Conservation (phyloP, 768 basidiomycete species). For the Rhizopogon salebrosus region DNA sequence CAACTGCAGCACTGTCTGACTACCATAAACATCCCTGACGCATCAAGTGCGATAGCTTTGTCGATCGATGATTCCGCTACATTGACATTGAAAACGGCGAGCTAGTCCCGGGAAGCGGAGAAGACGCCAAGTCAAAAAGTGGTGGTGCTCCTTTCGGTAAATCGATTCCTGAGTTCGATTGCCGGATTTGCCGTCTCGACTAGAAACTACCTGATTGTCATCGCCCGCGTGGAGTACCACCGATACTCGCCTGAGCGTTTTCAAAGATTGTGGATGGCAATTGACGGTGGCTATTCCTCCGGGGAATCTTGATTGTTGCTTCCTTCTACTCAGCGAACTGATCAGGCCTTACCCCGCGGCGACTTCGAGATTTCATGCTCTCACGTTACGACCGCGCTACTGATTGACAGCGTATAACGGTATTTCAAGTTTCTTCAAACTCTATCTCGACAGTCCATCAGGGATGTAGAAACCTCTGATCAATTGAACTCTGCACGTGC, state of each 20-base stretch:
- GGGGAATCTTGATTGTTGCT: background rate
- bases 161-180: conserved; percentile 91
- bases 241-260: conserved; percentile 80
- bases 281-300: conserved; percentile 80
- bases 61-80: conserved; percentile 91
- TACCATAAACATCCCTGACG: conserved; percentile 93
- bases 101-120: background rate
- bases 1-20: no score
- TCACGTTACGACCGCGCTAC: no score
- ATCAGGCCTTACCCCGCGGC: no score
- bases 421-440: no score
- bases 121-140: conserved; percentile 81
- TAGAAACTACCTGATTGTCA: conserved; percentile 56
- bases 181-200: conserved; percentile 95
- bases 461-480: no score
- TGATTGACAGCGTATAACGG: no score
- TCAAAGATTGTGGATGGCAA: conserved; percentile 93
- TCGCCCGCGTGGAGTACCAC: background rate
- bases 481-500: no score
- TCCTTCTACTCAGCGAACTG: no score
- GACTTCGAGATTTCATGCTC: no score
- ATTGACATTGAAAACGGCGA: conserved; percentile 4
- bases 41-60: conserved; percentile 75
- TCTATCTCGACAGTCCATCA: no score
- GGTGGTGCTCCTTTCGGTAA: conserved; percentile 99